Percentiles rank a stretch among this genome's conserved stretches.
Conservation (phyloP, 176 grass and related monocot genomes). For the Cenchrus americanus region DNA sequence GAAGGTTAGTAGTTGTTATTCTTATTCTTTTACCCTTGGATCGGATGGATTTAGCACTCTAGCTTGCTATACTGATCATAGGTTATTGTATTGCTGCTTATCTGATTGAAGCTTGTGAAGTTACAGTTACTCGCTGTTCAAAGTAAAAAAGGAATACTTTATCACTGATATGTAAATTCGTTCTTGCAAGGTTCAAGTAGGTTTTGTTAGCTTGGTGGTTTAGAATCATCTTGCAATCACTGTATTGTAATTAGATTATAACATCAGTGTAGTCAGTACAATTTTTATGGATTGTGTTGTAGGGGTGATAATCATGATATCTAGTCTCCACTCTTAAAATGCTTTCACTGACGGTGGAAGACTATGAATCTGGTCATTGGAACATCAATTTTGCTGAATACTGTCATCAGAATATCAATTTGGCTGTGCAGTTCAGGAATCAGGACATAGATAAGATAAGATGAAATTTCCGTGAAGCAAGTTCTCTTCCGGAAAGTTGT, state of each 20-base stretch:
- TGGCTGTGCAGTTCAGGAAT: neutral
- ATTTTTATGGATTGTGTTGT: neutral
- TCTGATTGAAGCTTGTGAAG: neutral
- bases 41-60: conserved; percentile 43
- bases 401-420: neutral
- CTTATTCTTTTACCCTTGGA: conserved; percentile 38
- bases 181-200: neutral
- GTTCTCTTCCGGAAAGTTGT: neutral
- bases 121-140: neutral
- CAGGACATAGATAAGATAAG: neutral
- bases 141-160: neutral
- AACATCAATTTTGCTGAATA: neutral
- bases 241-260: neutral
- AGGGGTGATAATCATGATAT: neutral
- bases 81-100: conserved; percentile 40
- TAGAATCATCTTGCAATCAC: neutral
- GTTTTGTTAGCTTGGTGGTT: neutral
- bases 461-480: neutral
- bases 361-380: neutral
- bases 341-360: neutral
- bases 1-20: conserved; percentile 32
- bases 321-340: neutral
- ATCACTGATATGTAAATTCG: conserved; percentile 19
- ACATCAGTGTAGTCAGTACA: neutral
- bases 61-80: conserved; percentile 48